phyloP scores from a whole-genome alignment of 495 filamentous ascomycete genomes.

The Aspergillus cristatus region DNA sequence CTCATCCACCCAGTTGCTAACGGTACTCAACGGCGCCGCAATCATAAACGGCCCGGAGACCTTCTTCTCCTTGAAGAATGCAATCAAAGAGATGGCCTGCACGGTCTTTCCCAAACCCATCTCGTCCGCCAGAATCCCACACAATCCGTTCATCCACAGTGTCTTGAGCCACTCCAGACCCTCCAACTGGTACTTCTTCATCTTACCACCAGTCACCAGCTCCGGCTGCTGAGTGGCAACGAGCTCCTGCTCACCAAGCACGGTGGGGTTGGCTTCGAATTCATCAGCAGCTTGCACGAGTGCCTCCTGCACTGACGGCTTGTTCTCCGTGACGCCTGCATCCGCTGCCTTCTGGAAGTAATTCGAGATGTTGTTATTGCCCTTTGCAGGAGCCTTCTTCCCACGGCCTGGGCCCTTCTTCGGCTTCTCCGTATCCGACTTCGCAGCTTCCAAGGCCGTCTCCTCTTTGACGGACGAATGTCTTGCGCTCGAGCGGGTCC shows the following conservation, averaged over 20 bases:
- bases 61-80: constrained; percentile 78
- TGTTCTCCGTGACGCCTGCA: constrained; percentile 40
- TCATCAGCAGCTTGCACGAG: constrained; percentile 47
- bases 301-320: constrained; percentile 43
- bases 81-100: constrained; percentile 86
- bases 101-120: constrained; percentile 97
- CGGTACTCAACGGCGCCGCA: constrained; percentile 78
- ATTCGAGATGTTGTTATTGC: constrained; percentile 41
- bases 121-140: constrained; percentile 92
- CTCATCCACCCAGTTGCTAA: constrained; percentile 96
- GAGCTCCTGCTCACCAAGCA: constrained; percentile 67
- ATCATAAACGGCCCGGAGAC: constrained; percentile 85
- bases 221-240: constrained; percentile 77
- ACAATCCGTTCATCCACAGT: constrained; percentile 85
- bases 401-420: constrained; percentile 20
- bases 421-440: constrained; percentile 5
- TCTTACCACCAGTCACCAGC: constrained; percentile 75
- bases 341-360: constrained; percentile 48
- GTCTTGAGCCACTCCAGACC: constrained; percentile 85
- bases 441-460: constrained; percentile 10
- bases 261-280: constrained; percentile 47
- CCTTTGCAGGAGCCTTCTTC: constrained; percentile 19
- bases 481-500: constrained; percentile 22
- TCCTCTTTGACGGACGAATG: constrained; percentile 24
- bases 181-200: constrained; percentile 91